Evolutionary conservation across 192 early-diverging fungal species (phyloP).

Genomic region (Mortierella alpina): DNA sequence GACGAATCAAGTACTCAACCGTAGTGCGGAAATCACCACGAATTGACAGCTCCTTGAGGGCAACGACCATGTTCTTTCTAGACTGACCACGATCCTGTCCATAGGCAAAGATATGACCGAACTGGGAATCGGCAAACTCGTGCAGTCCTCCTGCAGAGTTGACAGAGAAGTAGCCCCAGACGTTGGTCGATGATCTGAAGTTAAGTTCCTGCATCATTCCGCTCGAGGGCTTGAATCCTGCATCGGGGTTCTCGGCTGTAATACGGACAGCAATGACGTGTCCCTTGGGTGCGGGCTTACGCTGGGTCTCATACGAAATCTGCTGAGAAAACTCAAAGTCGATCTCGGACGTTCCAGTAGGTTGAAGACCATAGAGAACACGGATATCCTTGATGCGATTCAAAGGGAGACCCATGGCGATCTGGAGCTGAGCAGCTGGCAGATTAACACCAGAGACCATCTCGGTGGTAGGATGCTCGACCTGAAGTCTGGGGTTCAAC

Average conservation of each 20-base stretch:
- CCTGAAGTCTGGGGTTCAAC: conserved; percentile 97
- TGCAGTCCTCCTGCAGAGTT: conserved; percentile 94
- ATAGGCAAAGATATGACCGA: conserved; percentile 98
- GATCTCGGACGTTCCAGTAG: conserved; percentile 86
- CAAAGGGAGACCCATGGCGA: conserved; percentile 99
- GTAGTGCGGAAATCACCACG: conserved; percentile 99
- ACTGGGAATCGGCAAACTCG: conserved; percentile 99
- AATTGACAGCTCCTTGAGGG: conserved; percentile 97
- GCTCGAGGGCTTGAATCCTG: conserved; percentile 97
- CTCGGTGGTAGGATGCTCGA: conserved; percentile 99
- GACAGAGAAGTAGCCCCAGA: conserved; percentile 99
- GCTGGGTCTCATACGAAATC: conserved; percentile 82
- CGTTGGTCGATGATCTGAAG: conserved; percentile 94
- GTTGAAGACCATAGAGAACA: conserved; percentile 92
- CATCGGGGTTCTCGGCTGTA: conserved; percentile 99
- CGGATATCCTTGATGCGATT: conserved; percentile 96
- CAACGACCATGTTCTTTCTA: conserved; percentile 96
- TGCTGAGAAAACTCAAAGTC: conserved; percentile 93
- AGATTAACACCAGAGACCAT: conserved; percentile 99
- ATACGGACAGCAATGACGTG: conserved; percentile 99
- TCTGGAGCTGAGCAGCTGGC: conserved; percentile 96
- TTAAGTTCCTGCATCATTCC: conserved; percentile 98
- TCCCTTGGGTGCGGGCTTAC: conserved; percentile 93
- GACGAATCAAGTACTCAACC: conserved; percentile 94
- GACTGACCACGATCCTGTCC: conserved; percentile 94